Conservation (phyloP, 768 basidiomycete genomes). For the Macrolepiota fuliginosa region DNA sequence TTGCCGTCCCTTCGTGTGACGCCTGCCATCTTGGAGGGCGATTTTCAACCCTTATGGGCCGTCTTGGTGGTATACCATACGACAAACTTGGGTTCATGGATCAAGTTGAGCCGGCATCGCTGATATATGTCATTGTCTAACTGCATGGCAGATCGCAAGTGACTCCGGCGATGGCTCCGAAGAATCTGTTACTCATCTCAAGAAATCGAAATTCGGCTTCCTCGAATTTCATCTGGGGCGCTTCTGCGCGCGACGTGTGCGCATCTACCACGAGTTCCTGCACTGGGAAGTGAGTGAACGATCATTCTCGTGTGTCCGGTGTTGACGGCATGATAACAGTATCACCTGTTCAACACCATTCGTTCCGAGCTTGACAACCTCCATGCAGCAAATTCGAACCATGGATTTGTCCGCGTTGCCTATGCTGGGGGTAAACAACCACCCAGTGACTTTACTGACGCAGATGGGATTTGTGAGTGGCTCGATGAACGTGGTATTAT, state of each 20-base stretch:
- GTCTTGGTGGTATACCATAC: constrained; percentile 68
- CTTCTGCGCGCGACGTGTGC: constrained; percentile 71
- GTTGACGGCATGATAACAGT: constrained; percentile 35
- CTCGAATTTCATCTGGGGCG: constrained; percentile 66
- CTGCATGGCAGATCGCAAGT: background rate
- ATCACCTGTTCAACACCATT: constrained; percentile 61
- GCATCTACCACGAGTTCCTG: constrained; percentile 66
- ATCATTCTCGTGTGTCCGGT: constrained; percentile 11
- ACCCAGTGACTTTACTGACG: constrained; percentile 65
- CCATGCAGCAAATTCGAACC: constrained; percentile 31
- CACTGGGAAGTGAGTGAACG: constrained; percentile 75
- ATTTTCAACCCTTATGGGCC: constrained; percentile 59
- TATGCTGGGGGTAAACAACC: constrained; percentile 52
- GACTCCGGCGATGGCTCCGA: constrained; percentile 14
- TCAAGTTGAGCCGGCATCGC: constrained; percentile 8
- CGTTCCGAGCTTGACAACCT: constrained; percentile 56
- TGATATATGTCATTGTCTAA: background rate
- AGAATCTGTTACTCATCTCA: background rate
- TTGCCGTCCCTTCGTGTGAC: constrained; percentile 67
- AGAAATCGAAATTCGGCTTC: constrained; percentile 9
- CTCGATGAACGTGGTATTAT: constrained; percentile 69
- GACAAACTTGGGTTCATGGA: constrained; percentile 63
- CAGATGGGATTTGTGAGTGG: constrained; percentile 83
- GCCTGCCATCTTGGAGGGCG: constrained; percentile 79
- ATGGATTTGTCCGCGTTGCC: constrained; percentile 57